Evolutionary conservation across 768 basidiomycete species (phyloP), one percentile per base, ranked within the genome.

Genomic region (Boletus rufocinnamomeus): DNA sequence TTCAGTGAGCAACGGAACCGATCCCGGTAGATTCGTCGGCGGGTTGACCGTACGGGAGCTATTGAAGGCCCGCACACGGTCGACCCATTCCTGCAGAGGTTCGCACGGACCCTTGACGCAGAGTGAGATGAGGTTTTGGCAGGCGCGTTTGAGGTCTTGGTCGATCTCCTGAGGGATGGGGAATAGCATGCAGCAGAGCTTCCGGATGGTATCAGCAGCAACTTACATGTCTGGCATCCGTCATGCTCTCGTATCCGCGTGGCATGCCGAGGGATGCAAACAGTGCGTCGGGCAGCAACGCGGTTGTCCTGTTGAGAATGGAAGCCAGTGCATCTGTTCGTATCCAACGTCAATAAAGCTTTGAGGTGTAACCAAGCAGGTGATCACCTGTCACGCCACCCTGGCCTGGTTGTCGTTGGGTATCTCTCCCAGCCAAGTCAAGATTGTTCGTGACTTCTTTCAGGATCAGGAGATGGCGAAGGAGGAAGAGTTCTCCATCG

Each of bases 391-490:
- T 84, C 30, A 91, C 79, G 34, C 85, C 83, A 41, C 79, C 77
- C 57, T 79, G 75, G 34, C 81, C 78, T 44, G 72, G 66, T 50
- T 69, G 75, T 25, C 62, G 75, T 64, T 79, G 83, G 14, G 74
- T 69, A 34, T 82, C 81, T 57, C 75, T 77, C 50, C 79, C 78
- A 13, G 75, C 82, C 30, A 91, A 73, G 58, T 91, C 92, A 37
- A 93, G 75, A 63, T 86, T 89, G 43, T 86, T 80, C 9, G 89
- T 81, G 62, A 97, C 85, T 75, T 99, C 97, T 71, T 97, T 98
- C 59, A 98, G 72, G 34, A 98, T 88, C 51, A 98, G 75, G 23
- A 98, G 72, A 74, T 99, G 95, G 44, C 95, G 83, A 27, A 95
- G 86, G 41, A 96, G 82, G 79, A 99, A 98, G 16, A 98, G 77